These are phyloP conservation scores for Candida easanensis DNA, from an alignment of 805 yeast species.

Conservation along the genomic window DNA sequence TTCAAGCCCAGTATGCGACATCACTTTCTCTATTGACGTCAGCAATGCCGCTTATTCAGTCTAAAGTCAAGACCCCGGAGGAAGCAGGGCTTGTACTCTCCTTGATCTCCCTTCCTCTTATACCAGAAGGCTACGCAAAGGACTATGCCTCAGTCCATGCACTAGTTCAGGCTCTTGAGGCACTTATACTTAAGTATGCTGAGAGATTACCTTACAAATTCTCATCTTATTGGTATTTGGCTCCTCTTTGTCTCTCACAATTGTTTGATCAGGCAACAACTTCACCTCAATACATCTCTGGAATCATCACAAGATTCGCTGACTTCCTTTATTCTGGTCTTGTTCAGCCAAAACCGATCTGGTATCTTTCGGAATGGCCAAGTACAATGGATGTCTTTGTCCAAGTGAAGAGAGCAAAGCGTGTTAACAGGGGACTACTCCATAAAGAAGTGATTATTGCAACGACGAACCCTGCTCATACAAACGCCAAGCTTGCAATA, in stretches of 20 bases:
- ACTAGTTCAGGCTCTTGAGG: slow-evolving; percentile 13
- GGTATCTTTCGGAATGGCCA: slow-evolving; percentile 15
- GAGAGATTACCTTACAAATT: background rate
- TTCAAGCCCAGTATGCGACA: slow-evolving; percentile 4
- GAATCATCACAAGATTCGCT: slow-evolving; percentile 1
- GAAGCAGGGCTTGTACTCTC: slow-evolving; percentile 3
- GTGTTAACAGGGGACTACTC: slow-evolving; percentile 15
- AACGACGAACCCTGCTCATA: slow-evolving; percentile 14
- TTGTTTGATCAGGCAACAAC: slow-evolving; percentile 13
- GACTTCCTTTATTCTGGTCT: slow-evolving; percentile 13
- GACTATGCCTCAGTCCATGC: slow-evolving; percentile 17
- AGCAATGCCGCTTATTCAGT: slow-evolving; percentile 7
- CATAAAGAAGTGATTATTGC: slow-evolving; percentile 9
- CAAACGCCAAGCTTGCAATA: slow-evolving; percentile 10
- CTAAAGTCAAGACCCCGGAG: slow-evolving; percentile 1
- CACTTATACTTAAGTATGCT: slow-evolving; percentile 3
- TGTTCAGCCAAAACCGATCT: slow-evolving; percentile 16
- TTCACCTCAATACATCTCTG: slow-evolving; percentile 19
- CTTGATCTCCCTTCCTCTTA: slow-evolving; percentile 2
- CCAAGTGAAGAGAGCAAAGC: slow-evolving; percentile 2
- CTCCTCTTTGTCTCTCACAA: slow-evolving; percentile 19
- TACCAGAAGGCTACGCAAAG: slow-evolving; percentile 17
- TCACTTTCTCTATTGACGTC: slow-evolving; percentile 3
- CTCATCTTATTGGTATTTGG: slow-evolving; percentile 14
- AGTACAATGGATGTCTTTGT: slow-evolving; percentile 8